Evolutionary conservation across 1,284 basidiomycete species (phyloP).

Genomic region (Rhodotorula glutinis): DNA sequence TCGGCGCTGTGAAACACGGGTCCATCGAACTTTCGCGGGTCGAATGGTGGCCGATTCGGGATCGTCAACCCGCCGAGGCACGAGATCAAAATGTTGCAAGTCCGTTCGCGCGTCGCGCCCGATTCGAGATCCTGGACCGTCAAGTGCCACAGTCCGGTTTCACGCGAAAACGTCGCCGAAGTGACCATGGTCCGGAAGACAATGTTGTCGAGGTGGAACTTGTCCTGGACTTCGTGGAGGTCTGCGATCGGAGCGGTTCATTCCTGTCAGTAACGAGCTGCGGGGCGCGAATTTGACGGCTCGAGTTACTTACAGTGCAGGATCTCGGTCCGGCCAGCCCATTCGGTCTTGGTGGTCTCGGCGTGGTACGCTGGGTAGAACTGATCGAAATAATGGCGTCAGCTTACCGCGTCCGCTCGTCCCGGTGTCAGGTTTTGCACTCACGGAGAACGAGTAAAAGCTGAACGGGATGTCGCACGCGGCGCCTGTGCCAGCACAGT

Average conservation of each 20-base stretch:
- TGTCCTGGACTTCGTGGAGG: constrained; percentile 26
- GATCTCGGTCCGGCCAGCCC: constrained; percentile 27
- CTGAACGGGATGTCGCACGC: constrained; percentile 37
- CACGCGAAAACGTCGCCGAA: constrained; percentile 23
- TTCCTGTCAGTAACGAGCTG: not conserved
- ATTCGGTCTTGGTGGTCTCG: constrained; percentile 16
- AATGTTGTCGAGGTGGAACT: constrained; percentile 35
- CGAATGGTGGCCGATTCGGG: constrained; percentile 32
- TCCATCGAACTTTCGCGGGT: constrained; percentile 29
- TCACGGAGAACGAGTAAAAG: constrained; percentile 37
- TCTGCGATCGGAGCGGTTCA: not conserved
- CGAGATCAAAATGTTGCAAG: constrained; percentile 41
- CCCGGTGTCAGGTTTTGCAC: not conserved
- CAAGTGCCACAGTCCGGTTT: constrained; percentile 34
- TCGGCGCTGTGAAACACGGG: constrained; percentile 32
- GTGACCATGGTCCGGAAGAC: constrained; percentile 26
- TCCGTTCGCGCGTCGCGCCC: constrained; percentile 16
- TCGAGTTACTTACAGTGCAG: not conserved
- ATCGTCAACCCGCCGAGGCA: constrained; percentile 32
- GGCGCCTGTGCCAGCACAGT: constrained; percentile 30
- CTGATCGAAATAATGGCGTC: not conserved
- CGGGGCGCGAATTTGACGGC: not conserved
- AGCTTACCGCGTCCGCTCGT: not conserved
- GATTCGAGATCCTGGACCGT: constrained; percentile 28
- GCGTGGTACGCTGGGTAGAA: constrained; percentile 23